A percentile compares a stretch with the other conserved stretches of the same genome.
Conservation (phyloP, 2,329 filamentous ascomycete species). For the Decorospora gaudefroyi region DNA sequence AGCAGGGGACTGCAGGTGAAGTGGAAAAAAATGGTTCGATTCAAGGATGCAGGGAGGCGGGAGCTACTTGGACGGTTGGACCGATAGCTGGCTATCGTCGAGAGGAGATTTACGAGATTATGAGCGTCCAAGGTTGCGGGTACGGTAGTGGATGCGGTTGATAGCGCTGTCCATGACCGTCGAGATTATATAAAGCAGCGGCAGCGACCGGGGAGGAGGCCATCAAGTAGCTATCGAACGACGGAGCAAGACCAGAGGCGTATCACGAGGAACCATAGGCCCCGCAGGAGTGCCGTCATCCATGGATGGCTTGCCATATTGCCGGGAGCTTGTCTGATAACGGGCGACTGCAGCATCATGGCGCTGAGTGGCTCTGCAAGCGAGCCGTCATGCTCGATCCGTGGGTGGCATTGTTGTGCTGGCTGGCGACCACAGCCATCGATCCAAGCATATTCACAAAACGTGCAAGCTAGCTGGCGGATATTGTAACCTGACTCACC, state of each 20-base stretch:
- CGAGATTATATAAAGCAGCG: slow-evolving; percentile 22
- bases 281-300: slow-evolving; percentile 19
- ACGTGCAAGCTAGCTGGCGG: slow-evolving; percentile 6
- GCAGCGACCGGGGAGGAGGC: no score
- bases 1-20: slow-evolving; percentile 8
- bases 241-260: slow-evolving; percentile 5
- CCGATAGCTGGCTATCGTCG: slow-evolving; percentile 37
- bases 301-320: slow-evolving; percentile 8
- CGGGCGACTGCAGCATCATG: slow-evolving; percentile 8
- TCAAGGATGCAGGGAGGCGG: slow-evolving; percentile 37
- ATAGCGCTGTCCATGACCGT: slow-evolving; percentile 15
- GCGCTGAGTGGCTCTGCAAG: slow-evolving; percentile 25
- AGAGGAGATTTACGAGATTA: slow-evolving; percentile 34
- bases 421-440: not conserved
- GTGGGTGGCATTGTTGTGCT: slow-evolving; percentile 1
- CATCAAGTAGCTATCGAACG: no score
- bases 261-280: slow-evolving; percentile 18
- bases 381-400: slow-evolving; percentile 14
- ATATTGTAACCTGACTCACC: no score
- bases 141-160: slow-evolving; percentile 19
- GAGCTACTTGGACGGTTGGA: slow-evolving; percentile 37
- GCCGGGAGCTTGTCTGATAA: slow-evolving; percentile 12
- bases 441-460: slow-evolving; percentile 18
- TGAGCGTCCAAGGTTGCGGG: no score
- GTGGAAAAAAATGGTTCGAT: slow-evolving; percentile 27